These are phyloP conservation scores for Hypoxylon fuscum DNA, from an alignment of 495 filamentous ascomycete species.

Conservation along the genomic window DNA sequence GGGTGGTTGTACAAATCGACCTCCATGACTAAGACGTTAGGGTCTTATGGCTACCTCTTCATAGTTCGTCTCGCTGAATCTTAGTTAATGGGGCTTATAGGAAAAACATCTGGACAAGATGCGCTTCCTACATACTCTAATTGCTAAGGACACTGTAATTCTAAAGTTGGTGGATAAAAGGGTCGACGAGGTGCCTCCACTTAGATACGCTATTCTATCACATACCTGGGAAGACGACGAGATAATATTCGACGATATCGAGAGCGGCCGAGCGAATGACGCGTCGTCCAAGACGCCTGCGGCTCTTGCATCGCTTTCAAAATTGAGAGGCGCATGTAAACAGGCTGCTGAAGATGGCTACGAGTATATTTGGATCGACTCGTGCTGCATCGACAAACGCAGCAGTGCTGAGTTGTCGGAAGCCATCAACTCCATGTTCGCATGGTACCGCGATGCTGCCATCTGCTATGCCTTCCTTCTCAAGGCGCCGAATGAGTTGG, in stretches of 20 bases:
- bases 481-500: constrained; percentile 16
- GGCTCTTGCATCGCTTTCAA: neutral
- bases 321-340: neutral
- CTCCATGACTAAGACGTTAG: too few species aligned
- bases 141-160: constrained; percentile 3
- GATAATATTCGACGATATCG: constrained; percentile 43
- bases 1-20: too few species aligned
- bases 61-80: neutral
- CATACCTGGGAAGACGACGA: constrained; percentile 55
- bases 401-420: constrained; percentile 46
- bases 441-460: constrained; percentile 39
- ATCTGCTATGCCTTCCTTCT: constrained; percentile 39
- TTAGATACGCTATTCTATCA: constrained; percentile 54
- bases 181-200: neutral
- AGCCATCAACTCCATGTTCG: too few species aligned
- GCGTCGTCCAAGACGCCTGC: neutral
- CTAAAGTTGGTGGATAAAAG: constrained; percentile 9
- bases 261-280: neutral
- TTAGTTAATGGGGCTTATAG: neutral
- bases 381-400: constrained; percentile 39
- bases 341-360: constrained; percentile 5
- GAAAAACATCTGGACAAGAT: neutral
- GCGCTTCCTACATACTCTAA: constrained; percentile 6
- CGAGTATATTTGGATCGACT: constrained; percentile 30
- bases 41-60: too few species aligned